These are phyloP conservation scores for Tetrastigma voinierianum DNA, from an alignment of 164 flowering plant genomes.

Conservation along the genomic window DNA sequence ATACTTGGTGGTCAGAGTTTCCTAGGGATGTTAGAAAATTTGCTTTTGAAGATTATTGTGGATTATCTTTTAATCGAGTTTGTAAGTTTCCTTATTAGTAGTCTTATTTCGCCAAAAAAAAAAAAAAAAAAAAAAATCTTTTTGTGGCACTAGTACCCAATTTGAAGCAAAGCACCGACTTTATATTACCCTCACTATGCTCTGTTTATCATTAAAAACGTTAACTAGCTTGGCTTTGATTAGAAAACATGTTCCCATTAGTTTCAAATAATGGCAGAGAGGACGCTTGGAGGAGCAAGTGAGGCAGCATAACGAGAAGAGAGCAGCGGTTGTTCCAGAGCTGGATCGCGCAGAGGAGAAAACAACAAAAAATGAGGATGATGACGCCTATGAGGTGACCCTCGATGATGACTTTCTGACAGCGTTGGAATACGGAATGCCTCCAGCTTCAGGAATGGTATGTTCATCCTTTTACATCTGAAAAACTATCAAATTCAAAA, in stretches of 20 bases:
- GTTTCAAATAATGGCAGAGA: conserved; percentile 49
- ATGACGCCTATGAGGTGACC: conserved; percentile 75
- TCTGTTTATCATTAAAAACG: background rate
- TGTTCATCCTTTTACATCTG: conserved; percentile 9
- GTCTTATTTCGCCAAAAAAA: no score
- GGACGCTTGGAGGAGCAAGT: conserved; percentile 90
- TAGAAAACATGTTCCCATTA: background rate
- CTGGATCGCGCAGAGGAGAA: conserved; percentile 24
- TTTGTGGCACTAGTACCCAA: no score
- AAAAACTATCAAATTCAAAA: no score
- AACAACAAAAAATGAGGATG: conserved; percentile 52
- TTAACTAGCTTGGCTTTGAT: background rate
- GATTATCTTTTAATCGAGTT: no score
- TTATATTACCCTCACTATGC: no score
- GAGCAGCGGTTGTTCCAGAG: conserved; percentile 31
- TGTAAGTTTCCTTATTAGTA: no score
- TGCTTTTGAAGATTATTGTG: no score
- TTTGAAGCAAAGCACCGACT: no score
- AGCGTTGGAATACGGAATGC: conserved; percentile 98
- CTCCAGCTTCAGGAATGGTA: conserved; percentile 99
- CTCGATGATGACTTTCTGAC: conserved; percentile 91
- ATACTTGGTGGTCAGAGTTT: no score
- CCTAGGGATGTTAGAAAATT: no score
- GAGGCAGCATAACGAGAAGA: conserved; percentile 75
- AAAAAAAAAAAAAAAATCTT: no score